These are phyloP conservation scores for Skeletonema costatum DNA, from an alignment of 108 stramenopile species.

Conservation along the genomic window DNA sequence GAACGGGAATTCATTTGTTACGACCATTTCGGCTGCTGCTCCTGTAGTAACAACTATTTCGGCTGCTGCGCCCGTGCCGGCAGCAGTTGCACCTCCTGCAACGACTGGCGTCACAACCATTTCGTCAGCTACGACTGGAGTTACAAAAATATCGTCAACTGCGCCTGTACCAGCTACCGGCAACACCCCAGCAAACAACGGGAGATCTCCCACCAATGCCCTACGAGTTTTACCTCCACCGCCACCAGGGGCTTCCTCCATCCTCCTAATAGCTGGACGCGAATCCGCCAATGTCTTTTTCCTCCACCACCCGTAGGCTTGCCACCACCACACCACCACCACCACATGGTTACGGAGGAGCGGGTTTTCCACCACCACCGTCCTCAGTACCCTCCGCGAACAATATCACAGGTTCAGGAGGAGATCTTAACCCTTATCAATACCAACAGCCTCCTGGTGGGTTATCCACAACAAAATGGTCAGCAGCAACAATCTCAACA, in stretches of 20 bases:
- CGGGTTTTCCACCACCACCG: slow-evolving; percentile 18
- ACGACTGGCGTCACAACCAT: slow-evolving; percentile 10
- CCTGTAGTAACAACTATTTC: slow-evolving; percentile 5
- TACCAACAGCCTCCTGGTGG: slow-evolving; percentile 22
- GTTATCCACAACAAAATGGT: slow-evolving; percentile 18
- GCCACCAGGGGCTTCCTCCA: slow-evolving; percentile 9
- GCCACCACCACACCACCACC: slow-evolving; percentile 39
- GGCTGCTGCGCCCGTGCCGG: slow-evolving; percentile 24
- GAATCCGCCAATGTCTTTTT: not conserved
- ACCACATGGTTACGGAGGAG: slow-evolving; percentile 10
- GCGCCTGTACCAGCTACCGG: not conserved
- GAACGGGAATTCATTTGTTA: not conserved
- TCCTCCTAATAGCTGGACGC: slow-evolving; percentile 9
- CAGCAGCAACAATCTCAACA: slow-evolving; percentile 58
- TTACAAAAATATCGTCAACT: not conserved
- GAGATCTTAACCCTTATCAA: slow-evolving; percentile 14
- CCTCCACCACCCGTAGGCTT: slow-evolving; percentile 26
- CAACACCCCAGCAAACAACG: slow-evolving; percentile 5
- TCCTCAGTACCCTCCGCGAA: slow-evolving; percentile 25
- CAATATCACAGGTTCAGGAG: slow-evolving; percentile 43
- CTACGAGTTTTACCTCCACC: slow-evolving; percentile 10
- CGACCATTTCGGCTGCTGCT: not conserved
- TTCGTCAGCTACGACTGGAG: not conserved
- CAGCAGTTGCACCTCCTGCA: not conserved
- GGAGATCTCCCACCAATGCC: slow-evolving; percentile 6